Conservation (phyloP, 352 stramenopile species). For the Salisapilia sapeloensis region DNA sequence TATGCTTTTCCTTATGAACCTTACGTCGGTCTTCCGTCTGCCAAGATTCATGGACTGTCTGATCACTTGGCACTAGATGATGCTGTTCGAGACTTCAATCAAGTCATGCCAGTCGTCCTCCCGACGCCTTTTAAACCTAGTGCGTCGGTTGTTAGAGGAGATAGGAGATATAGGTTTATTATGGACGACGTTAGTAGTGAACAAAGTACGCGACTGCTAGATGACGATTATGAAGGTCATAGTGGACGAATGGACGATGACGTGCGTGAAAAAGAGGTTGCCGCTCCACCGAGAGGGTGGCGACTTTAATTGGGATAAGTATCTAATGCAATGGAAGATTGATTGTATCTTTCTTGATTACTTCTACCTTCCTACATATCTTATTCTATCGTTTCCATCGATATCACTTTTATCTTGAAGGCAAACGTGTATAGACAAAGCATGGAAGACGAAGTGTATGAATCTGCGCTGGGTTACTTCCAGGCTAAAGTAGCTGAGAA, state of each 20-base stretch:
- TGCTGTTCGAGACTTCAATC: conserved; percentile 88
- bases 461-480: conserved; percentile 54
- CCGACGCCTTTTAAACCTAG: conserved; percentile 66
- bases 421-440: no score
- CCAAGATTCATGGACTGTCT: conserved; percentile 63
- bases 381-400: no score
- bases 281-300: no score
- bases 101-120: conserved; percentile 77
- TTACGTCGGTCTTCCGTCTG: conserved; percentile 28
- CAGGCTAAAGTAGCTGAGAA: conserved; percentile 30
- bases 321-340: no score
- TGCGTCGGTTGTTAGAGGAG: conserved; percentile 34
- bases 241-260: no score
- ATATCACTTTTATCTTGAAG: no score
- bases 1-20: conserved; percentile 90
- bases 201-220: conserved; percentile 29
- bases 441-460: no score
- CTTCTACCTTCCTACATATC: no score
- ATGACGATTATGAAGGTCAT: no score
- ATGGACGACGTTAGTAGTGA: conserved; percentile 21
- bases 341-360: no score
- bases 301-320: no score
- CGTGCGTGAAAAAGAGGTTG: no score
- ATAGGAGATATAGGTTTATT: conserved; percentile 16
- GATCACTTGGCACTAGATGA: conserved; percentile 89